Base-by-base conservation (phyloP, 805 yeast genomes). In the Suhomyces pyralidae region DNA sequence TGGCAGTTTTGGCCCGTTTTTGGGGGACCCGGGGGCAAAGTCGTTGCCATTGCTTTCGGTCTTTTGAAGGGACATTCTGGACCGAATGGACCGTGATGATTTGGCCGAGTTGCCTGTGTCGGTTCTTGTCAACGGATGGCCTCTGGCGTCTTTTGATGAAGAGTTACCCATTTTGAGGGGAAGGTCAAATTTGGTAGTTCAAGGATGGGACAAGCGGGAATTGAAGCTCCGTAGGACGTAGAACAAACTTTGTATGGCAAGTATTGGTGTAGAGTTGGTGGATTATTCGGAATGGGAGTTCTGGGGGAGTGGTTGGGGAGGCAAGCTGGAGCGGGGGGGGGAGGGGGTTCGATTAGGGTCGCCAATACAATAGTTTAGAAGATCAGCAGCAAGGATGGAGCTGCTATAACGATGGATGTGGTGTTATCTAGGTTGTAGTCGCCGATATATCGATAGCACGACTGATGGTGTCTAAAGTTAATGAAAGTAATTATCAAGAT, bases 31-130 rank as follows among this genome's bases (percentile, higher is more conserved):
- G 48, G 52, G 60, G 53, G 54, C 45, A 51, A 55, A 12, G 53
- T 45, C 43, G 52, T 49, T 17, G 38, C 38, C 40, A 17, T 48
- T 48, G 42, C 68, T 64, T 40, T 64, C 61, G 43, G 56, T 57
- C 45, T 56, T 54, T 46, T 58, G 53, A 46, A 67, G 38, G 46
- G 73, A 61, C 51, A 66, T 58, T 47, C 73, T 61, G 51, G 80
- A 76, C 52, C 79, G 66, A 15, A 72, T 67, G 3, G 84, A 80
- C 49, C 82, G 71, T 7, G 77, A 63, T 10, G 81, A 77, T 61
- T 70, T 77, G 12, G 75, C 73, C 7, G 83, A 79, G 51, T 73
- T 78, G 47, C 78, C 75, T 2, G 87, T 83, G 59, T 82, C 85
- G 12, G 81, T 74, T 46, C 86, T 67, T 15, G 80, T 69, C 61